Base-by-base conservation (phyloP, 1,284 basidiomycete species). In the Moniliella sp. region DNA sequence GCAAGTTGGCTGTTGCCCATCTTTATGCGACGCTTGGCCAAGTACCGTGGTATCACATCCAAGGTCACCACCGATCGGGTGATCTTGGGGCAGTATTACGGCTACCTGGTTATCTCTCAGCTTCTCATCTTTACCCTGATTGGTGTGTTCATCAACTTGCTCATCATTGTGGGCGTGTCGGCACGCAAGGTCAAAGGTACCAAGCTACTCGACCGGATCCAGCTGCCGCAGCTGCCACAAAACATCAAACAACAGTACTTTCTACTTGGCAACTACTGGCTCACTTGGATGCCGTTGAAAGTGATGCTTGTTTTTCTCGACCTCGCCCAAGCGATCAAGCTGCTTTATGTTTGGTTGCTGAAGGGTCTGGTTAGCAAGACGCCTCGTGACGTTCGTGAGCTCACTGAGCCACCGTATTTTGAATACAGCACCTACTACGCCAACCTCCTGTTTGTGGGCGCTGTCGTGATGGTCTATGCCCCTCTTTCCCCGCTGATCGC, bases 281-380 rank as follows among this genome's bases (percentile, higher is more conserved):
- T 59, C 25, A 52, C 56, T 13, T 57, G 51, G 51, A n/a, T 53
- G 23, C 42, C 50, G 0, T 68, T 94, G 19, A 79, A 86, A 52
- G n/a, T 84, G 17, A 91, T 88, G 69, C 69, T 93, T 28, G 75
- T 75, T 15, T 65, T 94, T 36, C 94, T 94, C 53, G 91, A 99
- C 59, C 67, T 99, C 26, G 86, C 88, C 4, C 91, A 99, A 62
- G 73, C 94, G 34, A 63, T 93, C 63, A 88, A 91, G 55, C 68
- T 99, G 18, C 53, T 84, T 9, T 73, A 78, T 66, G 72, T 84
- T 13, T 84, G 75, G 19, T 66, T 93, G 63, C 78, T 79, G 62
- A 83, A 69, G 34, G 41, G 39, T 19, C 62, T 83, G 29, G 79
- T 93, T 52, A 82, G 84, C n/a, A 75, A 86, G 36, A 97, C 91